phyloP scores from a whole-genome alignment of 371 early-diverging fungal genomes.

The Phascolomyces articulosus region DNA sequence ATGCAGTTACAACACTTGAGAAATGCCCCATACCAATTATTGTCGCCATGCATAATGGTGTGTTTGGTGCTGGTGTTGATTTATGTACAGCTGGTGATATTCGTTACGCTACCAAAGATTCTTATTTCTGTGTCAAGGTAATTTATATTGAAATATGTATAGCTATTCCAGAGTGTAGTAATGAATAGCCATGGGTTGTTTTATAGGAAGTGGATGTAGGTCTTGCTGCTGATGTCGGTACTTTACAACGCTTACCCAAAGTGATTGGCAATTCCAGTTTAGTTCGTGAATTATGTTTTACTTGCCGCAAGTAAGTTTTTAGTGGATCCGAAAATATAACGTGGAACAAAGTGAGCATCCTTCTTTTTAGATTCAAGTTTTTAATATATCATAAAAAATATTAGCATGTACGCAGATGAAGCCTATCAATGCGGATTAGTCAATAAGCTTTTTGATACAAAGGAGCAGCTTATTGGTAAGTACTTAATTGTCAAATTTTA shows the following conservation, averaged over 20 bases:
- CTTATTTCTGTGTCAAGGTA: conserved; percentile 84
- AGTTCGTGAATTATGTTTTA: conserved; percentile 89
- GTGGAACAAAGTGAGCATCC: no score
- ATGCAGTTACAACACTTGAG: conserved; percentile 77
- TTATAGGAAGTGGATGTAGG: conserved; percentile 87
- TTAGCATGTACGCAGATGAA: conserved; percentile 73
- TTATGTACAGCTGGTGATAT: conserved; percentile 92
- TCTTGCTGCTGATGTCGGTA: conserved; percentile 88
- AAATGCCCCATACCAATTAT: conserved; percentile 88
- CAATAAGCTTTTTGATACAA: conserved; percentile 62
- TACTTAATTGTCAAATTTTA: not conserved
- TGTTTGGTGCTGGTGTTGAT: conserved; percentile 92
- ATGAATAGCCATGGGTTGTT: no score
- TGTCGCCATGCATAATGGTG: conserved; percentile 85
- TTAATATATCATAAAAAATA: no score
- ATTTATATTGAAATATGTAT: not conserved
- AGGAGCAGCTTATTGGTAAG: conserved; percentile 57
- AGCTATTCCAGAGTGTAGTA: not conserved
- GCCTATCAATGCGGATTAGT: conserved; percentile 85
- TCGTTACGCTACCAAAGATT: conserved; percentile 80
- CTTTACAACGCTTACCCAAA: conserved; percentile 94
- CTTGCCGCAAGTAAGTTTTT: conserved; percentile 71
- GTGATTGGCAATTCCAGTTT: conserved; percentile 89
- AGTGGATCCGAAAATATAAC: no score
- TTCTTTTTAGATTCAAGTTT: no score